Conservation (phyloP, 139 green algal species). For the Asterochloris erici region DNA sequence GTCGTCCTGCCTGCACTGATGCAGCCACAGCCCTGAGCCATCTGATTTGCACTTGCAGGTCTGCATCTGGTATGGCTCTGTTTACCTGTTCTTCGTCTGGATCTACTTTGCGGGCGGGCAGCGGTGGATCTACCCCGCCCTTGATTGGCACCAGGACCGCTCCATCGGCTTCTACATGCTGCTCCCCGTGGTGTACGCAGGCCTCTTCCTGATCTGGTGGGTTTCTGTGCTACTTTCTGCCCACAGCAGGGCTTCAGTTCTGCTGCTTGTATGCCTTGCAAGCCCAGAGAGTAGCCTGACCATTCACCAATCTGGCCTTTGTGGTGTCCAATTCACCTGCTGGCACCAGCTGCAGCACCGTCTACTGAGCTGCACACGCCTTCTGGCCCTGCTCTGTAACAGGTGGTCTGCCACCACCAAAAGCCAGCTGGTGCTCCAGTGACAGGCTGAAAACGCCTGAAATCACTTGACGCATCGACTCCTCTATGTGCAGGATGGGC, state of each 20-base stretch:
- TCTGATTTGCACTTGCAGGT: constrained; percentile 8
- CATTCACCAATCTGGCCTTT: too few species aligned
- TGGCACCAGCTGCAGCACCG: too few species aligned
- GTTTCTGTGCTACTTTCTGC: neutral
- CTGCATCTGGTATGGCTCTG: constrained; percentile 27
- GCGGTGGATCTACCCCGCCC: neutral
- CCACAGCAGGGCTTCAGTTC: neutral
- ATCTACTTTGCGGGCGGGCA: constrained; percentile 20
- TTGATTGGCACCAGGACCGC: neutral
- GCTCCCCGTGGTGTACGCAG: neutral
- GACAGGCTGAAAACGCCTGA: too few species aligned
- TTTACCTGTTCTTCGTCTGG: constrained; percentile 38
- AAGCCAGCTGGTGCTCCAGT: too few species aligned
- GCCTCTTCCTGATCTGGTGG: constrained; percentile 14
- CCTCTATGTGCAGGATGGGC: too few species aligned
- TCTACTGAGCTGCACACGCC: too few species aligned
- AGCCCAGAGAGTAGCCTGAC: too few species aligned
- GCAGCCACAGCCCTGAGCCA: neutral
- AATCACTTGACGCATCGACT: too few species aligned
- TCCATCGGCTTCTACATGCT: constrained; percentile 4
- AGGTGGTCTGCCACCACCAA: too few species aligned
- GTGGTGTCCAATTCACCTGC: too few species aligned
- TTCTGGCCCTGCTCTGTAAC: too few species aligned
- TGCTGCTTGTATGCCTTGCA: neutral
- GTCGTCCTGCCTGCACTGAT: neutral